Evolutionary conservation across 306 rosid genomes (phyloP).

Genomic region (Sicyos edulis): DNA sequence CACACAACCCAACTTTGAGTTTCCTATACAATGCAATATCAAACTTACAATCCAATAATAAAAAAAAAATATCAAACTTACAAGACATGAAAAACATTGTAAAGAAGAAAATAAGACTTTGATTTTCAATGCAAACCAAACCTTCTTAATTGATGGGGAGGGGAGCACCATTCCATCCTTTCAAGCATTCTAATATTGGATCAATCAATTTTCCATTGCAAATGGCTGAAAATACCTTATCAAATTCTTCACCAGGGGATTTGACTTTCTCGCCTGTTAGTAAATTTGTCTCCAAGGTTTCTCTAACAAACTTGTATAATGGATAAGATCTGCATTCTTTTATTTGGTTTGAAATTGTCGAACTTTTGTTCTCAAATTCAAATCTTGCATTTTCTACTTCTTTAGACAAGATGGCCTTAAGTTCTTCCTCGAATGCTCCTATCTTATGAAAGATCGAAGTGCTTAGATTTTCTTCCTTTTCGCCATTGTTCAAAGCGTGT

Average conservation of each 20-base stretch:
- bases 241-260: slow-evolving; percentile 89
- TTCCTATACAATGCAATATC: not conserved
- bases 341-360: slow-evolving; percentile 47
- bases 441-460: slow-evolving; percentile 79
- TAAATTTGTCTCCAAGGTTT: slow-evolving; percentile 51
- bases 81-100: not conserved
- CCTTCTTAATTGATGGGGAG: slow-evolving; percentile 48
- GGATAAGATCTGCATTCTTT: slow-evolving; percentile 82
- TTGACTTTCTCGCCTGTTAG: slow-evolving; percentile 66
- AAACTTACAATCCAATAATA: no score
- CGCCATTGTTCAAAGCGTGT: slow-evolving; percentile 65
- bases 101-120: not conserved
- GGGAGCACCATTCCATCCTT: slow-evolving; percentile 91
- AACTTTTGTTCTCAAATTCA: slow-evolving; percentile 55
- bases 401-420: slow-evolving; percentile 53
- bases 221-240: slow-evolving; percentile 68
- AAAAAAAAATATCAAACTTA: not conserved
- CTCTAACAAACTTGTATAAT: slow-evolving; percentile 66
- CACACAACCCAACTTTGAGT: not conserved
- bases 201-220: slow-evolving; percentile 63
- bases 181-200: slow-evolving; percentile 64
- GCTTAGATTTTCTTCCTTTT: slow-evolving; percentile 38
- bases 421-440: slow-evolving; percentile 63
- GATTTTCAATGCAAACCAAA: not conserved
- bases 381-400: slow-evolving; percentile 57